phyloP scores from a whole-genome alignment of 768 basidiomycete genomes.

The Suillus decipiens region DNA sequence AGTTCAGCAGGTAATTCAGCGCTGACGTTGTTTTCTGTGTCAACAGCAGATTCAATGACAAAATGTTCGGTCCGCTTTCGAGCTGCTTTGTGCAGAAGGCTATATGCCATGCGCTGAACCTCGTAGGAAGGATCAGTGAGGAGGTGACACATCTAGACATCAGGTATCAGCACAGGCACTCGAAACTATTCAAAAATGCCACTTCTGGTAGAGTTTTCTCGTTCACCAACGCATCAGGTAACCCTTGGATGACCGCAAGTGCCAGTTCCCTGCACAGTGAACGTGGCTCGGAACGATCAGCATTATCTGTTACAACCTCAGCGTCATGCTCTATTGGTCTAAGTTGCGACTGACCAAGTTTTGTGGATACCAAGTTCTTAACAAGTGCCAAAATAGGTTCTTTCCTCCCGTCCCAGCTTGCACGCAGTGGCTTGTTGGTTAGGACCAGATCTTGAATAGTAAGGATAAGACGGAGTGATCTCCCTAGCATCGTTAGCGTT shows the following conservation, averaged over 20 bases:
- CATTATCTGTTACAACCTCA: conserved; percentile 16
- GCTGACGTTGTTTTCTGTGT: conserved; percentile 56
- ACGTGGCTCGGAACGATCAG: conserved; percentile 51
- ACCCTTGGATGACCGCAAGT: conserved; percentile 64
- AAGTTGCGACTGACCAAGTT: not conserved
- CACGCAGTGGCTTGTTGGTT: conserved; percentile 74
- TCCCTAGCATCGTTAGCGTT: conserved; percentile 62
- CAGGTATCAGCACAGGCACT: conserved; percentile 3
- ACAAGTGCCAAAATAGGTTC: conserved; percentile 56
- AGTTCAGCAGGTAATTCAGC: conserved; percentile 68
- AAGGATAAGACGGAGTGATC: conserved; percentile 68
- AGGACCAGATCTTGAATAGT: conserved; percentile 67
- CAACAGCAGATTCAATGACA: conserved; percentile 86
- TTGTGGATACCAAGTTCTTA: conserved; percentile 53
- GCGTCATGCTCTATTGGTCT: not conserved
- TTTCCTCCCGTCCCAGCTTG: conserved; percentile 65
- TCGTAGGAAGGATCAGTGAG: conserved; percentile 61
- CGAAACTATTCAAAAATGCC: conserved; percentile 14
- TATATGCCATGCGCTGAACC: conserved; percentile 80
- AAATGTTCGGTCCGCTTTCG: conserved; percentile 76
- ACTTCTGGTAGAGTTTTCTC: conserved; percentile 68
- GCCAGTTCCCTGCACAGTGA: conserved; percentile 68
- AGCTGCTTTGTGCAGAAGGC: conserved; percentile 69
- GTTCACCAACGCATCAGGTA: conserved; percentile 63
- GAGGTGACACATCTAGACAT: conserved; percentile 73